Base-by-base conservation (phyloP, 164 flowering plant species). In the Malania oleifera region DNA sequence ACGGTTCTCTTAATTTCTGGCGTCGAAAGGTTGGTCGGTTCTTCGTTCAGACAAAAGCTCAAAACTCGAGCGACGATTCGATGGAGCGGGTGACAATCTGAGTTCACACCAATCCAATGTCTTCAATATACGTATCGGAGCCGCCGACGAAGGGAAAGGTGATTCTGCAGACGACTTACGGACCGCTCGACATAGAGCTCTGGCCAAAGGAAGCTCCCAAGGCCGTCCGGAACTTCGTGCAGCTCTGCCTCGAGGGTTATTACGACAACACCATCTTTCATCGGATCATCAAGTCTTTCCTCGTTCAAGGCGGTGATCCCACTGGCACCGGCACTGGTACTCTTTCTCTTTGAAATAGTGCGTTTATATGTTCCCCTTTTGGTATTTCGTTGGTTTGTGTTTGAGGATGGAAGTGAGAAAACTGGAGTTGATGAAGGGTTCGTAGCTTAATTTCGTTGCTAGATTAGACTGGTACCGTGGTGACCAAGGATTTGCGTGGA, bases 121-220 rank as follows among this genome's bases (percentile, higher is more conserved):
- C 98, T 72, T 60, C 89, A 40, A 62, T 87, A 5, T 93, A 90
- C 78, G 87, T 87, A 11, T 69, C 72, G 48, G 98, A 89, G 75
- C 98, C 98, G 5, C 95, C 96, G 69, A 93, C 97, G 70, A 87
- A 72, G 75, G 98, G 98, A 41, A 93, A 93, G 71, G 96, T 93
- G 60, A 70, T 86, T 13, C 15, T 90, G 71, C 70, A 74, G 57
- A 90, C 98, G 44, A 87, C 80, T 12, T 66, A 82, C 57, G 97
- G 98, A 0, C 86, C 98, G 1, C 61, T 93, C 2, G 97, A 93
- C 74, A 82, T 93, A 52, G 98, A 90, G 79, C 83, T 93, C 1
- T 93, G 98, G 98, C 97, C 98, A 2, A 90, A 90, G 56, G 97
- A 93, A 69, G 97, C 98, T 0, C 96, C 98, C 12, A 93, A 90